These are phyloP conservation scores for Phlebiopsis gigantea DNA, from an alignment of 768 basidiomycete species.

Conservation along the genomic window DNA sequence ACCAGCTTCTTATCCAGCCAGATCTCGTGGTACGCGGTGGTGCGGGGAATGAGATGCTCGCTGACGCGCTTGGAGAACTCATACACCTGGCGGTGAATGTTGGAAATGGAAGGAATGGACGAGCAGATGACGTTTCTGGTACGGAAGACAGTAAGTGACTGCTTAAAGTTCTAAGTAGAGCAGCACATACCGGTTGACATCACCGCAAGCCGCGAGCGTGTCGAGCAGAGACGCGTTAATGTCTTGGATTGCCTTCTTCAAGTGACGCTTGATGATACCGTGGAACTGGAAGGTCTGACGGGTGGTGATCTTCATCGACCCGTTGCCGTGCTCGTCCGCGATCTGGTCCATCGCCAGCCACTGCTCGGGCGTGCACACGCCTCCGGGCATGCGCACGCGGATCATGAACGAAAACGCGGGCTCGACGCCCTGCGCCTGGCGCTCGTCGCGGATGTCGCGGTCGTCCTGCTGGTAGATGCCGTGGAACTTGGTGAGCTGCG, in stretches of 20 bases:
- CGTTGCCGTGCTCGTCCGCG: conserved; percentile 89
- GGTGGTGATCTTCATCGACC: conserved; percentile 96
- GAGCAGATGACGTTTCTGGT: conserved; percentile 85
- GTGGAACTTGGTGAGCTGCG: conserved; percentile 96
- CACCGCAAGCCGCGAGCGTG: conserved; percentile 96
- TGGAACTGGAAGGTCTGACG: conserved; percentile 99
- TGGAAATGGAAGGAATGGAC: conserved; percentile 86
- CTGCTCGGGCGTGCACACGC: conserved; percentile 87
- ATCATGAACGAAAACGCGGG: conserved; percentile 99
- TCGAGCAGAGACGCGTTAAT: conserved; percentile 90
- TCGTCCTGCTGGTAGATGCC: conserved; percentile 97
- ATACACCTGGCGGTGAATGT: conserved; percentile 76
- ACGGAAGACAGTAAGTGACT: background rate
- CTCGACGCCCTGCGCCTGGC: conserved; percentile 87
- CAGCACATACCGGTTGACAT: conserved; percentile 77
- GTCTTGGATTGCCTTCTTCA: conserved; percentile 94
- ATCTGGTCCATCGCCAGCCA: conserved; percentile 97
- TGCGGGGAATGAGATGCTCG: conserved; percentile 81
- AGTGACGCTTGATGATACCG: conserved; percentile 93
- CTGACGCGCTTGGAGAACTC: conserved; percentile 82
- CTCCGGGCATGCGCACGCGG: conserved; percentile 92
- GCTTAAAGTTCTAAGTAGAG: background rate
- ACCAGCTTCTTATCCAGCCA: conserved; percentile 98
- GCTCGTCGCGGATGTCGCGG: conserved; percentile 96
- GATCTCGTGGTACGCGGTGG: conserved; percentile 96